These are phyloP conservation scores for Raphanus sativus DNA, from an alignment of 345 rosid genomes.

Conservation along the genomic window DNA sequence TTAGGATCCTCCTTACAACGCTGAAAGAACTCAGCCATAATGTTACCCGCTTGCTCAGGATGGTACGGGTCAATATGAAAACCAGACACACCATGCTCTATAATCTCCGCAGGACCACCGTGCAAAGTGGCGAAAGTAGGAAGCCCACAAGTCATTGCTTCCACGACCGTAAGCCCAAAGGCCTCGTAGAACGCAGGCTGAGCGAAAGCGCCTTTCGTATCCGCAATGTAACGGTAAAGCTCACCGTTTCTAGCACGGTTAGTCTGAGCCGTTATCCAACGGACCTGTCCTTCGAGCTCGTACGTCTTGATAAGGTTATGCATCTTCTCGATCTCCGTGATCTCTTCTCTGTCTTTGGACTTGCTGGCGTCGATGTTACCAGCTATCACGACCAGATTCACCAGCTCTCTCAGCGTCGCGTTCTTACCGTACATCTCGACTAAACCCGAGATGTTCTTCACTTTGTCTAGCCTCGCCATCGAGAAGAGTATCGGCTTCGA, in stretches of 20 bases:
- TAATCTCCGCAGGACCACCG: slow-evolving; percentile 98
- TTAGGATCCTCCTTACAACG: slow-evolving; percentile 68
- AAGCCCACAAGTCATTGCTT: slow-evolving; percentile 98
- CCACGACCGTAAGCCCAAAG: slow-evolving; percentile 94
- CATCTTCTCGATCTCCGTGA: slow-evolving; percentile 90
- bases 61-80: slow-evolving; percentile 97
- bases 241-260: slow-evolving; percentile 97
- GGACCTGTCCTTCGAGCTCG: slow-evolving; percentile 79
- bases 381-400: slow-evolving; percentile 86
- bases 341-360: slow-evolving; percentile 94
- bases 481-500: slow-evolving; percentile 90
- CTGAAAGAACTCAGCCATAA: slow-evolving; percentile 67
- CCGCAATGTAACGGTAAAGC: slow-evolving; percentile 89
- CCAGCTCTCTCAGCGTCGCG: slow-evolving; percentile 71
- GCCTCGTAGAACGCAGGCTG: slow-evolving; percentile 99
- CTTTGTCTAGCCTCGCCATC: slow-evolving; percentile 95
- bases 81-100: slow-evolving; percentile 78
- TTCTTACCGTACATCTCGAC: slow-evolving; percentile 81
- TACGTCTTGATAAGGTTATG: slow-evolving; percentile 63
- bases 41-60: slow-evolving; percentile 67
- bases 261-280: slow-evolving; percentile 89
- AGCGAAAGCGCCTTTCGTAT: slow-evolving; percentile 82
- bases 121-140: slow-evolving; percentile 94
- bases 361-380: slow-evolving; percentile 75
- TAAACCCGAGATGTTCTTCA: slow-evolving; percentile 87